Evolutionary conservation across 306 rosid species (phyloP).

Genomic region (Castanospermum australe): DNA sequence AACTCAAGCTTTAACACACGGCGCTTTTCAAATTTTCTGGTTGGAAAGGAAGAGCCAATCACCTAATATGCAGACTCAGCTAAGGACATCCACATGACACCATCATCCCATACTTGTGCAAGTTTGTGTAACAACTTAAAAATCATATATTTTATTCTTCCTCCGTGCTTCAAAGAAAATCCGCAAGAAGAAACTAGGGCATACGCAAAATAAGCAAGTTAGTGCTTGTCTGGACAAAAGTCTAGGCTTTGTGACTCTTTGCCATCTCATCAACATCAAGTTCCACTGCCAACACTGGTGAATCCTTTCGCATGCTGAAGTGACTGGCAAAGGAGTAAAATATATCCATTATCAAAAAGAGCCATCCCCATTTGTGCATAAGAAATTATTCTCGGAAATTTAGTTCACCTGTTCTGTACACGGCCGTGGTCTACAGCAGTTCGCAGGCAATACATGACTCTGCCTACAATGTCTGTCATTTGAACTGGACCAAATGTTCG

Average conservation of each 20-base stretch:
- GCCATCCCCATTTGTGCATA: neutral
- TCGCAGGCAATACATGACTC: slow-evolving; percentile 87
- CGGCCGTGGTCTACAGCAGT: slow-evolving; percentile 96
- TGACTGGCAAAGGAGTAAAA: slow-evolving; percentile 46
- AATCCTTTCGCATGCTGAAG: slow-evolving; percentile 65
- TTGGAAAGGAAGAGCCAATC: slow-evolving; percentile 12
- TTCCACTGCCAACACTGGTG: slow-evolving; percentile 76
- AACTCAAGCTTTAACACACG: slow-evolving; percentile 28
- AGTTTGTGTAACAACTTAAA: slow-evolving; percentile 25
- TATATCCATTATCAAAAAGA: slow-evolving; percentile 7
- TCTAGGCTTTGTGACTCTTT: slow-evolving; percentile 66
- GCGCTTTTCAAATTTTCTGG: slow-evolving; percentile 22
- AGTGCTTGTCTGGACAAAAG: slow-evolving; percentile 23
- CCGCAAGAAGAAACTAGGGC: slow-evolving; percentile 35
- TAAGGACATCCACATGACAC: slow-evolving; percentile 14
- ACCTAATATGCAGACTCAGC: slow-evolving; percentile 11
- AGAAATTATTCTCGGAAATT: slow-evolving; percentile 18
- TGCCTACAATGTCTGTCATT: slow-evolving; percentile 80
- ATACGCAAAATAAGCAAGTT: slow-evolving; percentile 39
- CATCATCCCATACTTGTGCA: slow-evolving; percentile 17
- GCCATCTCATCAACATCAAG: slow-evolving; percentile 92
- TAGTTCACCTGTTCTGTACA: slow-evolving; percentile 75
- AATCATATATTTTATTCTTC: slow-evolving; percentile 36
- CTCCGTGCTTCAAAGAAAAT: slow-evolving; percentile 32
- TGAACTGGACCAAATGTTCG: slow-evolving; percentile 90